Base-by-base conservation (phyloP, 108 stramenopile genomes). In the Aureococcus anophagefferens region DNA sequence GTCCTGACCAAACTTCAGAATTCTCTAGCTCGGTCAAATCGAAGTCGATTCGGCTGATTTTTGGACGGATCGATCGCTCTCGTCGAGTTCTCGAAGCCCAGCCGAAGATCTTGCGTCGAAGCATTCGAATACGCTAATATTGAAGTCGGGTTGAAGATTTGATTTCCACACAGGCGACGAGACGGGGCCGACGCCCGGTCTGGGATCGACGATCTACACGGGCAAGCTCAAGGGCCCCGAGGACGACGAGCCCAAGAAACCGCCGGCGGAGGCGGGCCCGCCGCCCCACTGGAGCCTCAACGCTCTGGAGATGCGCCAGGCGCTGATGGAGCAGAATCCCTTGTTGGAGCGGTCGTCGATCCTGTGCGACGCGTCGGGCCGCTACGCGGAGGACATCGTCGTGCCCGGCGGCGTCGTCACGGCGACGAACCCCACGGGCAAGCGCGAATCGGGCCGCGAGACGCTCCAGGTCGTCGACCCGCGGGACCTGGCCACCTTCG, bases 351-450 rank as follows among this genome's bases (percentile, higher is more conserved):
- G 71, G n/a, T 28, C 37, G 25, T 34, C 11, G 28, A 37, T 72
- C 28, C 35, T 72, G 28, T 25, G 71, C 14, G 64, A 18, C 35
- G 71, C 71, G 29, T 65, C 64, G 30, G 71, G 71, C 11, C 32
- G 71, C 17, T 72, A 72, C 40, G 32, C 63, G 30, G 33, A 44
- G 28, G 62, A 35, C 40, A 36, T 72, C 28, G 32, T 33, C 30
- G 71, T 72, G 15, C 35, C 21, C 18, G 64, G 34, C 30, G 71
- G 64, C 30, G 14, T 65, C 33, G 63, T 25, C 7, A 25, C 63
- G 0, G 18, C 64, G 63, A 36, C n/a, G 11, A 72, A 72, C 51
- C 51, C 51, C 7, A 25, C 51, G 0, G 51, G 51, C 7, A 59
- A 59, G 51, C 1, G 1, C 51, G 51, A 59, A 11, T 25, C 21